Evolutionary conservation across 177 flowering plant genomes (phyloP).

Genomic region (Tripterygium wilfordii): DNA sequence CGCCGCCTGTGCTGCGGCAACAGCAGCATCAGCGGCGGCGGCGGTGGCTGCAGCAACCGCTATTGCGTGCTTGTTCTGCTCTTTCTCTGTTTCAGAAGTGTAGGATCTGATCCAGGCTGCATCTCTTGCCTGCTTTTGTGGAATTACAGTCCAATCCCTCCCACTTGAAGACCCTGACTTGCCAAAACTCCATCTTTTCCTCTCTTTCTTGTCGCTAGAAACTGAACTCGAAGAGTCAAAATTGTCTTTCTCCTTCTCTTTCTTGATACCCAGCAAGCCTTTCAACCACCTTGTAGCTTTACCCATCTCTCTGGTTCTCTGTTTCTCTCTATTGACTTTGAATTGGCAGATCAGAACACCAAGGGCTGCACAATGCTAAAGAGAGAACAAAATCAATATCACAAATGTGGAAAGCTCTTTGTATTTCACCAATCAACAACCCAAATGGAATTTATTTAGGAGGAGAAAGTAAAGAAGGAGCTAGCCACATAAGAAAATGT

Average conservation of each 20-base stretch:
- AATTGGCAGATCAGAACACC: too few relatives aligned
- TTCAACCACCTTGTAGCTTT: conserved; percentile 59
- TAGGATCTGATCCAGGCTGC: conserved; percentile 45
- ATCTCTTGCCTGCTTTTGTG: conserved; percentile 5
- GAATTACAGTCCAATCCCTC: conserved; percentile 9
- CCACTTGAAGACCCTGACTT: too few relatives aligned
- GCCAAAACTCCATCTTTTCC: conserved; percentile 47
- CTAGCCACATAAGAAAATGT: neutral
- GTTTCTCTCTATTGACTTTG: conserved; percentile 34
- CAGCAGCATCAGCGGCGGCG: conserved; percentile 63
- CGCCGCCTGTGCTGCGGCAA: conserved; percentile 68
- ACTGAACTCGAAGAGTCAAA: conserved; percentile 6
- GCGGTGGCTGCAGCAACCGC: conserved; percentile 67
- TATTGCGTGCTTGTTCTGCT: conserved; percentile 64
- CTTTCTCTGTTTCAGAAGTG: conserved; percentile 37
- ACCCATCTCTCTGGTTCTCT: conserved; percentile 37
- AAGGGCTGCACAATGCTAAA: too few relatives aligned
- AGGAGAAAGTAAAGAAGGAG: neutral
- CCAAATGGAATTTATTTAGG: too few relatives aligned
- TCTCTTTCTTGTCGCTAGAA: conserved; percentile 20
- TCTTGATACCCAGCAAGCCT: conserved; percentile 53
- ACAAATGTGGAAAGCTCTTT: too few relatives aligned
- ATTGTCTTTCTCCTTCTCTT: conserved; percentile 34
- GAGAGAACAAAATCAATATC: too few relatives aligned
- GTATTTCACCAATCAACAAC: too few relatives aligned